Base-by-base conservation (phyloP, 1,284 basidiomycete species). In the Ceratobasidium sp. region DNA sequence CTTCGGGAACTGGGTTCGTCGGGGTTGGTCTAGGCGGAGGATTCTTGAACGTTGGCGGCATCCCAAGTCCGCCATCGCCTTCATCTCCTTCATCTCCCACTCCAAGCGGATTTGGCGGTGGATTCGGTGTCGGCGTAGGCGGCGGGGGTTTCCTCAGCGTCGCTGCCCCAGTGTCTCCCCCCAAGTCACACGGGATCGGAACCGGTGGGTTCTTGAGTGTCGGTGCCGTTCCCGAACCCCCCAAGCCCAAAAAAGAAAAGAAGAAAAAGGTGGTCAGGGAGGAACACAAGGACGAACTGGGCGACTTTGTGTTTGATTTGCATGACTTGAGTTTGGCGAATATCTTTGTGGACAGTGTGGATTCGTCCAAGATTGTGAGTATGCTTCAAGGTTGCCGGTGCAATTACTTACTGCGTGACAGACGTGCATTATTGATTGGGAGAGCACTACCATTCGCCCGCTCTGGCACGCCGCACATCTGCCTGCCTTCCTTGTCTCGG, bases 351-450 rank as follows among this genome's bases (percentile, higher is more conserved):
- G 89, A 92, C 75, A 82, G 82, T 52, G 73, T 82, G 4, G 87
- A 92, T 74, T 82, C 82, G 69, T 83, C 87, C 0, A 85, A 83
- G 73, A 89, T 93, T 64, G 90, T 92, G 73, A 74, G 89, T 82
- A 31, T 45, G 27, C 56, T 22, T 20, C 50, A 31, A 20, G 42
- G 47, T 57, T 53, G 68, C 62, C 29, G 53, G 47, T 29, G 12
- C 20, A 58, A 15, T 60, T 57, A 45, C 58, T 62, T 54, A 43
- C 17, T 27, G 53, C 70, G 47, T 29, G 45, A 43, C 74, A 92
- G 91, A 89, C 89, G 0, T 90, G 89, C 74, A 84, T 93, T 71
- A 92, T 93, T 56, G 91, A 93, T 74, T 92, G 90, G 91, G 90
- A 93, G 76, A 90, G 90, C 10, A 92, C 90, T 17, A 91, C 90